phyloP scores from a whole-genome alignment of 1,284 basidiomycete genomes.

The Ustilago xerochloae region DNA sequence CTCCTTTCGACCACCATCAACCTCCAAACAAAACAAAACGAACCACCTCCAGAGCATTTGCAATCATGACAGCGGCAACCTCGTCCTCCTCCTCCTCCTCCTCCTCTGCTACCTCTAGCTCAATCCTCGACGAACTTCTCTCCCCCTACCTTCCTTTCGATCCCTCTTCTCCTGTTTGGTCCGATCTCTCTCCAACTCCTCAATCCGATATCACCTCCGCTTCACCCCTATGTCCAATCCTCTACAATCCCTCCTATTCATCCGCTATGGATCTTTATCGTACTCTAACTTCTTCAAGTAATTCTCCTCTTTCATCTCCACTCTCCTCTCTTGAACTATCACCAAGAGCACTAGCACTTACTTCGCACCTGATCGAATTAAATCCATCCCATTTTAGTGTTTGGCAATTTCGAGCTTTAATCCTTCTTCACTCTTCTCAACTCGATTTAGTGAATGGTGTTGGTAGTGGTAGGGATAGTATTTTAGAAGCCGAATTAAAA shows the following conservation, averaged over 20 bases:
- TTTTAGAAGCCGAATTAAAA: slow-evolving; percentile 44
- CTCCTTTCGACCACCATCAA: slow-evolving; percentile 2
- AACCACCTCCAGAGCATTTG: too few relatives aligned
- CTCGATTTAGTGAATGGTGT: background rate
- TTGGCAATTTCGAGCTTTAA: slow-evolving; percentile 61
- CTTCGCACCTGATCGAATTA: slow-evolving; percentile 53
- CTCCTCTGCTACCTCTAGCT: too few relatives aligned
- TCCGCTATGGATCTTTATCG: slow-evolving; percentile 64
- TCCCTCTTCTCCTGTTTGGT: slow-evolving; percentile 45
- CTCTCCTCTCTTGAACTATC: slow-evolving; percentile 34
- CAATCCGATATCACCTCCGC: slow-evolving; percentile 55
- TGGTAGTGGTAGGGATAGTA: background rate
- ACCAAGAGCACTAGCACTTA: slow-evolving; percentile 54
- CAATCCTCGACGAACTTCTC: slow-evolving; percentile 27
- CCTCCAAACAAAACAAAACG: background rate
- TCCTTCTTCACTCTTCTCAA: slow-evolving; percentile 39
- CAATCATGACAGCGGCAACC: slow-evolving; percentile 18
- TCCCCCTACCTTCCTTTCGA: slow-evolving; percentile 50
- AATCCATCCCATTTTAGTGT: slow-evolving; percentile 61
- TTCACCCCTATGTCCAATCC: slow-evolving; percentile 61
- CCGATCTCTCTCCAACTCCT: slow-evolving; percentile 50
- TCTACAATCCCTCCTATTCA: slow-evolving; percentile 59
- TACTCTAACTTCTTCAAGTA: slow-evolving; percentile 34
- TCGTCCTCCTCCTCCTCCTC: slow-evolving; percentile 4
- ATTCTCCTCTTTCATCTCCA: background rate